Evolutionary conservation across 2,329 filamentous ascomycete species (phyloP).

Genomic region (Botryotinia calthae): DNA sequence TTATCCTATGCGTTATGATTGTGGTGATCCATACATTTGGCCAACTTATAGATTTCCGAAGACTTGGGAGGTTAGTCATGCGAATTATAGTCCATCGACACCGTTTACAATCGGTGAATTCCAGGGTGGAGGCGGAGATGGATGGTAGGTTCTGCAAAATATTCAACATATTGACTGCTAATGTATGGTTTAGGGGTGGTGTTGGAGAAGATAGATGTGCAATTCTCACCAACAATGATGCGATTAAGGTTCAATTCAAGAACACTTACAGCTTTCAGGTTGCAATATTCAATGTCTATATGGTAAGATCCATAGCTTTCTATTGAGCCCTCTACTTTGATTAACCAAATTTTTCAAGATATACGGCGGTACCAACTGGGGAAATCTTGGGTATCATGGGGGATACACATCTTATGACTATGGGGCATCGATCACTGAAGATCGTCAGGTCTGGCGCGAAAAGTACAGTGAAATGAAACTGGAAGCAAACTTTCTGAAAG

Average conservation of each 20-base stretch:
- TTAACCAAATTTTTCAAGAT: conserved; percentile 47
- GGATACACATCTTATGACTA: conserved; percentile 56
- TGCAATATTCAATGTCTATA: conserved; percentile 70
- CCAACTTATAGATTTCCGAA: conserved; percentile 55
- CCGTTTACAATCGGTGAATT: conserved; percentile 62
- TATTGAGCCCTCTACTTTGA: background rate
- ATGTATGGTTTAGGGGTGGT: conserved; percentile 49
- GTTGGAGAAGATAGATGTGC: conserved; percentile 65
- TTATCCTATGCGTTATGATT: conserved; percentile 48
- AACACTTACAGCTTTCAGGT: conserved; percentile 65
- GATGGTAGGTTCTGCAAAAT: conserved; percentile 47
- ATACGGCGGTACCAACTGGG: conserved; percentile 78
- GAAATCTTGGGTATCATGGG: conserved; percentile 67
- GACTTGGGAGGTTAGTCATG: conserved; percentile 52
- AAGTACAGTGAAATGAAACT: conserved; percentile 30
- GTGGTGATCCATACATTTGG: conserved; percentile 53
- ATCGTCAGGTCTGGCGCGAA: conserved; percentile 24
- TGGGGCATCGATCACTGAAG: conserved; percentile 26
- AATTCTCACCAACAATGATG: conserved; percentile 66
- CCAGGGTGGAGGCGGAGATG: conserved; percentile 69
- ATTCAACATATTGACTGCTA: background rate
- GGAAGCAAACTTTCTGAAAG: conserved; percentile 28
- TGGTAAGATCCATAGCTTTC: conserved; percentile 49
- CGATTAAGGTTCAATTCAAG: conserved; percentile 77
- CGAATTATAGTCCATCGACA: conserved; percentile 60